Evolutionary conservation across 2,329 filamentous ascomycete genomes (phyloP), one percentile per base, ranked within the genome.

Genomic region (Mycosphaerella arachidis): DNA sequence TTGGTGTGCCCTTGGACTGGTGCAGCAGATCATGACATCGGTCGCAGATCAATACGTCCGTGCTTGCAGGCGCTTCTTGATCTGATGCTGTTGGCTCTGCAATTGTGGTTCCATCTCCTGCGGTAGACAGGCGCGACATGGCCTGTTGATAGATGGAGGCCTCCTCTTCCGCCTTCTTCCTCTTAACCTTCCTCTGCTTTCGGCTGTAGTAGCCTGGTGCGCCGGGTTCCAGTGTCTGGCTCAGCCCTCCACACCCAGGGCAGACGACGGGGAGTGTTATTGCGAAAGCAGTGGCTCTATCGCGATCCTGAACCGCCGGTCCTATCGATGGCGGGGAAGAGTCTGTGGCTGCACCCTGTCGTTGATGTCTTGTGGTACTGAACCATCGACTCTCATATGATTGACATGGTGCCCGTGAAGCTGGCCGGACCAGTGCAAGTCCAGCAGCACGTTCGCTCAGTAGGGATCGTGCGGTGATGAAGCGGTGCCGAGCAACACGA

Each of bases 1-100:
- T 93, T 6, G 90, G 82, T 16, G 83, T 77, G 7, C 88, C 90
- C 16, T 81, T 79, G 61, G 85, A 84, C 72, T 97, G 88, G 73
- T 97, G 87, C 24, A 88, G 75, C 29, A 99, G 81, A 35, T 86
- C 82, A 73, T 97, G 92, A 70, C 94, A 99, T 69, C 94, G 86
- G 67, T 94, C 89, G 76, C 94, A 99, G 6, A 96, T 60, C 61
- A 61, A 31, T 13, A 35, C 35, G 50, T 35, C 30, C 10, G 27
- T 10, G 8, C 56, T 52, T 48, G 35, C 6, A 43, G 48, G 18
- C 46, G 27, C 35, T 61, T 52, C 29, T 29, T 9, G 8, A 59
- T 37, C 20, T 18, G n/a, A 8, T 1, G 24, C 43, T 31, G 58
- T 29, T 35, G 45, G 12, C 8, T 18, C 18, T 9, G 20, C 16